A percentile compares a stretch with the other conserved stretches of the same genome.
These are phyloP conservation scores for Kickxella alabastrina DNA, from an alignment of 192 early-diverging fungal species.

Conservation along the genomic window DNA sequence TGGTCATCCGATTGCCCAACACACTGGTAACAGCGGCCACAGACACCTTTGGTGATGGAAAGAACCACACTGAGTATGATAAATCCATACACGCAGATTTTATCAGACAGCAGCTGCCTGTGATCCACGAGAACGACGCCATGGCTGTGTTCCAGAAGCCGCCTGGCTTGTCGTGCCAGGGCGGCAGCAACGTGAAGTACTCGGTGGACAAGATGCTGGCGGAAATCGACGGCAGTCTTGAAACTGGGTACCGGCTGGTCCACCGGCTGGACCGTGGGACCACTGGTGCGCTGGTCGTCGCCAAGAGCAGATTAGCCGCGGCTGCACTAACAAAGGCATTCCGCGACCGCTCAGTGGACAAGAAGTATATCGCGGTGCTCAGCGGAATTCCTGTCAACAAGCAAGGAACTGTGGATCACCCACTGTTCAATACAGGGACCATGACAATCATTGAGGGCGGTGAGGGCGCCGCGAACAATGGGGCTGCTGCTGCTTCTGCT, in stretches of 20 bases:
- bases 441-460: not conserved
- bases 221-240: conserved; percentile 3
- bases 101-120: conserved; percentile 6
- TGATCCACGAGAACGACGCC: conserved; percentile 12
- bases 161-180: conserved; percentile 23
- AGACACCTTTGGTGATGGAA: not conserved
- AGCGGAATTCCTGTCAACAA: conserved; percentile 4
- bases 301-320: conserved; percentile 12
- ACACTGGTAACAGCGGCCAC: conserved; percentile 4
- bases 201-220: conserved; percentile 18
- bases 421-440: conserved; percentile 8
- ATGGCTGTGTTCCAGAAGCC: conserved; percentile 28
- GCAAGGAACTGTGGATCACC: conserved; percentile 4
- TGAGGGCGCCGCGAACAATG: no score
- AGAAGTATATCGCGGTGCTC: conserved; percentile 22
- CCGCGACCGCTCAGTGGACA: conserved; percentile 10
- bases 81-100: not conserved
- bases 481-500: not conserved
- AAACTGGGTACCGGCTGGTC: conserved; percentile 15
- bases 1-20: conserved; percentile 20
- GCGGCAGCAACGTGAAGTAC: conserved; percentile 13
- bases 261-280: conserved; percentile 33
- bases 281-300: conserved; percentile 25
- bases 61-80: not conserved
- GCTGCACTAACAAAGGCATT: conserved; percentile 16